Evolutionary conservation across 1,139 yeast genomes (phyloP), one percentile per base, ranked within the genome.

Genomic region (Diutina sp.): DNA sequence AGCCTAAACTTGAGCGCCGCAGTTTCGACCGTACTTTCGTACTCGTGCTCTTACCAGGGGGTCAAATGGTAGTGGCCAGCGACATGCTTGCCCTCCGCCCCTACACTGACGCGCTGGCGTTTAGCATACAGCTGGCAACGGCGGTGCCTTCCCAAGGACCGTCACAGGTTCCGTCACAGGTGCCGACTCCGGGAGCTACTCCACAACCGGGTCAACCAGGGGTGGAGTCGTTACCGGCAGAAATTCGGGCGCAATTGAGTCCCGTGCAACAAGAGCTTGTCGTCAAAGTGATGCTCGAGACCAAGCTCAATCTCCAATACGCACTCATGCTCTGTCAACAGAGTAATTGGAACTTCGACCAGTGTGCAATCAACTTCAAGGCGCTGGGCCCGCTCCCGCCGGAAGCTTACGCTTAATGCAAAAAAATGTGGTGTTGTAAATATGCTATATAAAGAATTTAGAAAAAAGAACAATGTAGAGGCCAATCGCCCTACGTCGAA

Each of bases 21-120:
- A 82, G 93, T n/a, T 93, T 93, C 69, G 98, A 93, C 68, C 79
- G 99, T 66, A 78, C 86, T 0, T 84, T 93, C 67, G 76, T 89
- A n/a, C 81, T 90, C 38, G 82, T 88, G 5, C 95, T 93, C 1
- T 85, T 84, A 2, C 81, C 84, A 18, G 77, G 78, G 60, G 90
- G 89, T 4, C 72, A 82, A 51, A 83, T 89, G 76, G 76, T 91
- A 25, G 84, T 93, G 44, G 97, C 96, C 14, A 85, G 95, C 55
- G 99, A 93, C 69, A 69, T 87, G 65, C 73, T 91, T 57, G 76
- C 84, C 7, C 71, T 93, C 1, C 80, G 97, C 60, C 79, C 86
- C 4, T 80, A 72, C 60, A 77, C 86, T 0, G 84, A 81, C 4
- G 67, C 72, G 6, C 88, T 90, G 91, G 64, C 62, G 58, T 57